Evolutionary conservation across 371 early-diverging fungal genomes (phyloP), one percentile per base, ranked within the genome.

Genomic region (Mortierella sp.): DNA sequence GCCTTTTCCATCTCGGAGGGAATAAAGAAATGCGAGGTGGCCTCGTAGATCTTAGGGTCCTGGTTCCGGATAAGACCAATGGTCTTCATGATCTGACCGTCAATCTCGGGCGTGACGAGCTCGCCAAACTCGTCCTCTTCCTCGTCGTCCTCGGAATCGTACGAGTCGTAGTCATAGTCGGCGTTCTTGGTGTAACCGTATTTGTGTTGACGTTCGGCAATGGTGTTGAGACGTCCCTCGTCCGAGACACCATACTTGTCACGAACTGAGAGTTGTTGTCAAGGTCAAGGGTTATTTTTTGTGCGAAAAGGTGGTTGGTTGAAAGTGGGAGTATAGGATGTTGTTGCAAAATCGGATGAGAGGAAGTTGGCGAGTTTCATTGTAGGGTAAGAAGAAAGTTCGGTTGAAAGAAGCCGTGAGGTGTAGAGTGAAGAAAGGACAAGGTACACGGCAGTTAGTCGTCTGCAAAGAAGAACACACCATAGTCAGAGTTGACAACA

Each of bases 81-180:
- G 1, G 98, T 97, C 64, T 93, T 93, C 91, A 99, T 89, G 76
- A 99, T 97, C 83, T 98, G 96, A 4, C 95, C 94, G 79, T 99
- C 98, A 13, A 98, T 86, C 57, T 93, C 97, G 14, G 97, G 96
- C 24, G 98, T 97, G 26, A 97, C 88, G 61, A 97, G 89, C 70
- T 93, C 94, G 16, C 95, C 98, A 37, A 90, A 89, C 72, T 98
- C 98, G 89, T 99, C 99, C 77, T 98, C 99, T 37, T 94, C 97
- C 69, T 94, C 96, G 40, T 87, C 90, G 34, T 90, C 89, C 19
- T 90, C 89, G 0, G 82, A 82, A 16, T 88, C 90, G 43, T 88
- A 87, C 9, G 87, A 86, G 76, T 83, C 82, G 44, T 81, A 79
- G 55, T 84, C 81, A 71, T 74, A 75, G 48, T 75, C 82, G 53